Evolutionary conservation across 306 rosid species (phyloP), one percentile per base, ranked within the genome.

Genomic region (Senna tora): DNA sequence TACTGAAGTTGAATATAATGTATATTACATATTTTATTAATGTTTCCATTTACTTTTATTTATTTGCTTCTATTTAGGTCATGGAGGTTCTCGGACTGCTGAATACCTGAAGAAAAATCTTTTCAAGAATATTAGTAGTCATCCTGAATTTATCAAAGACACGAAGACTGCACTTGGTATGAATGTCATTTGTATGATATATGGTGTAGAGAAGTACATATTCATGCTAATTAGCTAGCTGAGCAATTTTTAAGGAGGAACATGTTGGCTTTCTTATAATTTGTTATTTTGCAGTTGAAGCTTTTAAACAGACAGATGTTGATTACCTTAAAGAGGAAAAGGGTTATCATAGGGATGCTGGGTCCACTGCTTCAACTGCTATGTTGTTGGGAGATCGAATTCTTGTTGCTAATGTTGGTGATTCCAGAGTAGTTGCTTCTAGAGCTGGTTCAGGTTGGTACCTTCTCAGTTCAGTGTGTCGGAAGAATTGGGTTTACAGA

Each of bases 371-470:
- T 55, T 81, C 97, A 72, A 89, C 97, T 59, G 97, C 97, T 53
- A 58, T 92, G 72, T 80, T 92, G 80, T 81, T 92, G 59, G 93
- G 96, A 15, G 93, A 89, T 50, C 85, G 93, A 56, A 74, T 92
- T 69, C 83, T 89, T 76, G 96, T 92, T 81, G 97, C 97, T 39
- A 92, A 92, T 86, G 97, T 92, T 63, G 97, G 97, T 54, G 97
- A 92, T 89, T 92, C 97, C 65, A 86, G 97, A 90, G 97, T 89
- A 7, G 96, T 92, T 69, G 96, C 90, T 39, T 71, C 79, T 56
- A 84, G 97, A 82, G 93, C 91, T 86, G 97, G 97, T 81, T 82
- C 86, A 89, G 96, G 97, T 92, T 77, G 67, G 74, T 84, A 62
- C 75, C 70, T 50, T 82, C 67, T 47, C 71, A 72, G 11, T 81